These are phyloP conservation scores for Lactuca sativa DNA, from an alignment of 129 eudicot species.

Conservation along the genomic window DNA sequence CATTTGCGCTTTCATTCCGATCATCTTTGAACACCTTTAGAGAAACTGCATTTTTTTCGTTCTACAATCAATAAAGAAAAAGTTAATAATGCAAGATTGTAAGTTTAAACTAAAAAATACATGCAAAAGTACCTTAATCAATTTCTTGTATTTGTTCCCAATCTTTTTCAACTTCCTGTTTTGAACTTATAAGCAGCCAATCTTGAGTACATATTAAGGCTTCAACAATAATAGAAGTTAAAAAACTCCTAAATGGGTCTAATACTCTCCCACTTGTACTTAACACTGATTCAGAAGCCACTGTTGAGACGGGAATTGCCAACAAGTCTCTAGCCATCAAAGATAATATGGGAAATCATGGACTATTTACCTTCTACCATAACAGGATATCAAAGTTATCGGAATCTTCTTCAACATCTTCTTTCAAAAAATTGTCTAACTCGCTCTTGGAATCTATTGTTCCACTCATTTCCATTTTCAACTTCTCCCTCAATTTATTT, in stretches of 20 bases:
- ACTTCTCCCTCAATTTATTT: conserved; percentile 13
- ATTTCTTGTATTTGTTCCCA: too few relatives aligned
- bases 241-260: conserved; percentile 9
- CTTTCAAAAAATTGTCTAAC: conserved; percentile 15
- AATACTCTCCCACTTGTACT: conserved; percentile 27
- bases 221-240: background rate
- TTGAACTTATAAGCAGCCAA: background rate
- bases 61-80: too few relatives aligned
- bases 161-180: too few relatives aligned
- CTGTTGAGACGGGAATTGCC: background rate
- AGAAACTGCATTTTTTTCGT: too few relatives aligned
- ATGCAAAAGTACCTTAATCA: too few relatives aligned
- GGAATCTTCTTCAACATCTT: background rate
- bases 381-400: conserved; percentile 8
- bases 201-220: background rate
- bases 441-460: conserved; percentile 7
- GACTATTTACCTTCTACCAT: conserved; percentile 25
- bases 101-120: too few relatives aligned
- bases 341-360: conserved; percentile 9
- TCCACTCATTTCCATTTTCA: background rate
- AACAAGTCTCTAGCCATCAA: conserved; percentile 21
- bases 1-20: too few relatives aligned
- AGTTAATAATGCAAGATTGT: too few relatives aligned
- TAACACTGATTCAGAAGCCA: conserved; percentile 7
- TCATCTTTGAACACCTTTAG: too few relatives aligned